Evolutionary conservation across 495 filamentous ascomycete genomes (phyloP).

Genomic region (Daldinia caldariorum): DNA sequence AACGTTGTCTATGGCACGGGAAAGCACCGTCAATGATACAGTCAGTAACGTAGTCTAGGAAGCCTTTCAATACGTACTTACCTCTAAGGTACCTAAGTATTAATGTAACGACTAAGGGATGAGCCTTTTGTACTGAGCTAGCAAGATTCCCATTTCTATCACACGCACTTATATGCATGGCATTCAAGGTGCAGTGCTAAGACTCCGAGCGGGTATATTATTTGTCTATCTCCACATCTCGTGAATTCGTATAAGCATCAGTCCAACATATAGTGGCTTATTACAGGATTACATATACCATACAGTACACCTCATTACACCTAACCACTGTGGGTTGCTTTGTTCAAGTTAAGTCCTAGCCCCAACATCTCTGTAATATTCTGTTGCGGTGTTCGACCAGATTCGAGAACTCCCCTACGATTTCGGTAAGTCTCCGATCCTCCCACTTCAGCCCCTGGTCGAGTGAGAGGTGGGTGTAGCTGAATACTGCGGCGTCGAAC

Average conservation of each 20-base stretch:
- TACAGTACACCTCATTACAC: background rate
- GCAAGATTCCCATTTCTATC: background rate
- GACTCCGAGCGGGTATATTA: background rate
- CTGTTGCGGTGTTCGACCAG: slow-evolving; percentile 48
- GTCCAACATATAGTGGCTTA: background rate
- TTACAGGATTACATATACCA: background rate
- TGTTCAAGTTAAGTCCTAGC: background rate
- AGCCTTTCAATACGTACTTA: too few species aligned
- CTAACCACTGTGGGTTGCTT: background rate
- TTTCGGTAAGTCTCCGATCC: slow-evolving; percentile 32
- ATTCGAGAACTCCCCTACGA: slow-evolving; percentile 47
- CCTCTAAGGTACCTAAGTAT: too few species aligned
- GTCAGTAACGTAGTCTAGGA: too few species aligned
- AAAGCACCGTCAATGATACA: too few species aligned
- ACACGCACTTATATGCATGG: background rate
- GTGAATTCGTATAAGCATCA: background rate
- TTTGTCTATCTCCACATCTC: background rate
- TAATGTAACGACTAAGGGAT: too few species aligned
- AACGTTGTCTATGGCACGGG: too few species aligned
- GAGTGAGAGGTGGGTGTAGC: slow-evolving; percentile 86
- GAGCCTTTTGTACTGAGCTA: background rate
- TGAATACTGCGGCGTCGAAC: slow-evolving; percentile 90
- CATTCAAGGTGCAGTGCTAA: background rate
- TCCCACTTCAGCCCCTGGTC: slow-evolving; percentile 69
- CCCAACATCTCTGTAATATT: slow-evolving; percentile 50